Conservation (phyloP, 108 stramenopile genomes). For the Nitzschia sp. region DNA sequence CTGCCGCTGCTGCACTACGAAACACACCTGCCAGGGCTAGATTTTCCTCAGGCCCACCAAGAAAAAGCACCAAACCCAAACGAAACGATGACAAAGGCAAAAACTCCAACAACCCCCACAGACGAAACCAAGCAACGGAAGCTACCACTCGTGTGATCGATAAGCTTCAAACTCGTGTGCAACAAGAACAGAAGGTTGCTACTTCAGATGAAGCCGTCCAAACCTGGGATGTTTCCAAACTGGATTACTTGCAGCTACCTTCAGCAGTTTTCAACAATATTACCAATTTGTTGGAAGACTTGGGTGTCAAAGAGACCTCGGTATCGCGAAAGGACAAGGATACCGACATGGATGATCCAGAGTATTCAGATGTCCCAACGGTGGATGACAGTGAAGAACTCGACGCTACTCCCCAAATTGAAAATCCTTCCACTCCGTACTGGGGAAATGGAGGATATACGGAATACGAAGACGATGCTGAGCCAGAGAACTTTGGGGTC, state of each 20-base stretch:
- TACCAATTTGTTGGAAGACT: constrained; percentile 41
- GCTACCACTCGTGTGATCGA: constrained; percentile 49
- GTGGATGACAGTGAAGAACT: constrained; percentile 16
- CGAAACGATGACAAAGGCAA: constrained; percentile 3
- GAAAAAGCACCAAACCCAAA: constrained; percentile 21
- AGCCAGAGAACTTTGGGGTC: not conserved
- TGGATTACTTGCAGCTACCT: constrained; percentile 55
- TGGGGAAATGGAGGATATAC: constrained; percentile 5
- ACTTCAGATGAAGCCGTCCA: constrained; percentile 33
- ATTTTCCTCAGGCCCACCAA: constrained; percentile 61
- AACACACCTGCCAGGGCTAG: constrained; percentile 61
- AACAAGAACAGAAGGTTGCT: constrained; percentile 18
- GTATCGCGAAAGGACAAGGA: not conserved
- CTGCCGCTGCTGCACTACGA: constrained; percentile 53
- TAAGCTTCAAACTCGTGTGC: constrained; percentile 42
- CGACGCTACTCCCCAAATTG: constrained; percentile 25
- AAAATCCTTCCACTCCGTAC: constrained; percentile 5
- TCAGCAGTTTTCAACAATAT: constrained; percentile 49
- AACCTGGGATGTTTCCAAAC: constrained; percentile 53
- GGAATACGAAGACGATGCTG: constrained; percentile 33
- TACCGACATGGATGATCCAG: not conserved
- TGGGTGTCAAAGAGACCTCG: constrained; percentile 43
- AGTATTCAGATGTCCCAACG: not conserved
- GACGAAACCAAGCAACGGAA: not conserved
- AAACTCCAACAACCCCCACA: constrained; percentile 12